A percentile compares a stretch with the other conserved stretches of the same genome.
phyloP scores from a whole-genome alignment of 768 basidiomycete species.

The Tricholoma matsutake region DNA sequence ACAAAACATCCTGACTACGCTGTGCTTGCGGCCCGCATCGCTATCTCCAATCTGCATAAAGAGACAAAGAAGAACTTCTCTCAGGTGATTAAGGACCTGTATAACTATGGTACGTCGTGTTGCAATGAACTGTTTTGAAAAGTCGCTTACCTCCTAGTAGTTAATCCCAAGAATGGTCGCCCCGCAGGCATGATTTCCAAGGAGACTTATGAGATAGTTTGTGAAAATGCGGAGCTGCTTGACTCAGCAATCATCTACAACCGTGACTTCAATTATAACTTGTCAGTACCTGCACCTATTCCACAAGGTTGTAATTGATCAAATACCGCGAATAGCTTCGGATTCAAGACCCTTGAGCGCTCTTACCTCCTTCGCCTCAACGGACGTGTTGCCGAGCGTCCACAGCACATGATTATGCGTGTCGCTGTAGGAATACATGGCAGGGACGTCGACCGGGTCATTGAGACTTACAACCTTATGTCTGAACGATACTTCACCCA shows the following conservation, averaged over 20 bases:
- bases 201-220: conserved; percentile 79
- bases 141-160: conserved; percentile 31
- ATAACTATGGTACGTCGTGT: conserved; percentile 67
- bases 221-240: conserved; percentile 73
- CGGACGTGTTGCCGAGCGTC: conserved; percentile 93
- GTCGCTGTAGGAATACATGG: conserved; percentile 98
- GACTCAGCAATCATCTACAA: conserved; percentile 98
- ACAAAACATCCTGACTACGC: conserved; percentile 98
- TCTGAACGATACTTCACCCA: conserved; percentile 98
- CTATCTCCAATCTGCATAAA: conserved; percentile 98
- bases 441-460: conserved; percentile 76
- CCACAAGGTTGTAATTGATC: neutral
- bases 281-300: conserved; percentile 41
- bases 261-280: conserved; percentile 97
- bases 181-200: conserved; percentile 90
- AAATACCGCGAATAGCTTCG: conserved; percentile 57
- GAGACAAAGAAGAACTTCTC: conserved; percentile 99
- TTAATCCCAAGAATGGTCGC: conserved; percentile 93
- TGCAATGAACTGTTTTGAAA: neutral
- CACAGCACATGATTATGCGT: conserved; percentile 99
- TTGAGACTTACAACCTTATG: conserved; percentile 96
- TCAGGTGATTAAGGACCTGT: conserved; percentile 86
- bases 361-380: conserved; percentile 95
- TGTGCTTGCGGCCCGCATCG: conserved; percentile 96
- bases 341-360: conserved; percentile 99